Percentiles rank a stretch among this genome's conserved stretches.
Evolutionary conservation across 1,284 basidiomycete species (phyloP).

Genomic region (Tausonia pullulans): DNA sequence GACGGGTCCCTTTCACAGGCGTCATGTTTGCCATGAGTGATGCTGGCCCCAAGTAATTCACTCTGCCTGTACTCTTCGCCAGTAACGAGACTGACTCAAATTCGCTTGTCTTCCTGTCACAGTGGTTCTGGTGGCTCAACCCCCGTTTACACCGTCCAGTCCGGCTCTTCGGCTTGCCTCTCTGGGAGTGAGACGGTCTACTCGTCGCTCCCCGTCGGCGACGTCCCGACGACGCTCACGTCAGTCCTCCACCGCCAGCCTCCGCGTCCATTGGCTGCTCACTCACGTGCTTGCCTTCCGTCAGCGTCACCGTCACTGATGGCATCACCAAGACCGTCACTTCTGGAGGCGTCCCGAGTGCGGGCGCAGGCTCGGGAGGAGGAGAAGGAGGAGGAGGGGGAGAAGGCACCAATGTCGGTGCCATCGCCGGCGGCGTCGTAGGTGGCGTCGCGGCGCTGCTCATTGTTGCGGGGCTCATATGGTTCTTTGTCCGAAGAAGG

Average conservation of each 20-base stretch:
- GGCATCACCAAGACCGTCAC: neutral
- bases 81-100: too few species aligned
- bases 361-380: neutral
- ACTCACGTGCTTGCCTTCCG: neutral
- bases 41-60: slow-evolving; percentile 4
- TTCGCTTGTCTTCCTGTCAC: neutral
- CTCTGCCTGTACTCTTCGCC: neutral
- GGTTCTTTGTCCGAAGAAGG: slow-evolving; percentile 4
- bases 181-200: slow-evolving; percentile 1
- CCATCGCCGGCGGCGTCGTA: slow-evolving; percentile 14
- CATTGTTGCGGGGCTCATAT: slow-evolving; percentile 4
- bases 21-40: slow-evolving; percentile 12
- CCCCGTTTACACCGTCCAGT: slow-evolving; percentile 11
- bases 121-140: slow-evolving; percentile 11
- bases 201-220: slow-evolving; percentile 10
- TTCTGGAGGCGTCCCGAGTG: neutral
- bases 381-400: neutral
- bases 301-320: slow-evolving; percentile 1
- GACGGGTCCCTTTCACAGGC: neutral
- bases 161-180: neutral
- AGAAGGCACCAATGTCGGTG: neutral
- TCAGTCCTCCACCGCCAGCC: slow-evolving; percentile 54
- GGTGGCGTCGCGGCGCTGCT: slow-evolving; percentile 6
- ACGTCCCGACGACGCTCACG: slow-evolving; percentile 69
- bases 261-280: too few species aligned